Evolutionary conservation across 1,284 basidiomycete species (phyloP), one percentile per base, ranked within the genome.

Genomic region (Clitocybe nebularis): DNA sequence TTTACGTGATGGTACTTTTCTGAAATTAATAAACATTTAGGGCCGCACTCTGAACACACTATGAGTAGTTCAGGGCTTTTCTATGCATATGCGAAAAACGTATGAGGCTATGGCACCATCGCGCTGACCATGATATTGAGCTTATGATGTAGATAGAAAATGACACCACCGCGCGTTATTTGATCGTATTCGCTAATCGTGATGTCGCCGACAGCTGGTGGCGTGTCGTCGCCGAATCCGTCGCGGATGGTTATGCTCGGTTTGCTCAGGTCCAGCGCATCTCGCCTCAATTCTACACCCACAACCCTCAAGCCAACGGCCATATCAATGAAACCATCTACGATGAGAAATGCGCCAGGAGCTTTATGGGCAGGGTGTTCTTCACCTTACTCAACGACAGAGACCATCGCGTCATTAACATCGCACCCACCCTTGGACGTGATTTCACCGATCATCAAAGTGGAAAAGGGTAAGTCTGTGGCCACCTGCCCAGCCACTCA

Each of bases 171-270:
- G 28, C 10, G 29, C 50, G 52, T 26, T 50, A 46, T 35, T 11
- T 54, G 10, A 48, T 52, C 36, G 43, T 42, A 35, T 54, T 54
- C 33, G 36, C 40, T 5, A 43, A 37, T 9, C 39, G 45, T 17
- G 48, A 45, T 16, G 41, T 48, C n/a, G 50, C 52, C 26, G 50
- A 52, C 24, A 36, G 40, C 10, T 54, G 50, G 48, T 54, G 37
- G 44, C 23, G 50, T 16, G 29, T 36, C 10, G 29, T 54, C 20
- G 33, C 43, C 1, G 41, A 46, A 17, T 46, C 50, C 13, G 36
- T 45, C 8, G 21, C 22, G 8, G 14, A 21, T 14, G 52, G 48
- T 17, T 44, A 49, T 23, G 9, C 21, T 9, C 37, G 41, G 13
- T 53, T 48, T 32, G 26, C 23, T 3, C 16, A 16, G 22, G 41